These are phyloP conservation scores for Lonicera japonica DNA, from an alignment of 129 eudicot genomes.

Conservation along the genomic window DNA sequence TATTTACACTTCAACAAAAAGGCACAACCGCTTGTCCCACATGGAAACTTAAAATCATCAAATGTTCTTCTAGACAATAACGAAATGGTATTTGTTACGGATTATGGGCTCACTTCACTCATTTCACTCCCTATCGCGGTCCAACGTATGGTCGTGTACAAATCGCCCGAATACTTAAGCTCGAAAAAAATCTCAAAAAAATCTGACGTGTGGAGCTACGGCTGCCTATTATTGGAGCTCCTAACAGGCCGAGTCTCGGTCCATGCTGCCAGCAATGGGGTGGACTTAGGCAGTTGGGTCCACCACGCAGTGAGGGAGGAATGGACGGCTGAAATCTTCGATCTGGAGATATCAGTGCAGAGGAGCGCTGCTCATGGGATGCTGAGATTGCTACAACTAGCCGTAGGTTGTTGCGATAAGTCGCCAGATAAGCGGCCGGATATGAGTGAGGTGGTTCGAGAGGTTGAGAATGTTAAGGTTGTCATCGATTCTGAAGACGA, in stretches of 20 bases:
- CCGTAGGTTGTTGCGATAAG: constrained; percentile 61
- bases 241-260: constrained; percentile 38
- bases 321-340: constrained; percentile 92
- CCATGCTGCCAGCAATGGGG: constrained; percentile 45
- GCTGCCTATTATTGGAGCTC: constrained; percentile 59
- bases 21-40: constrained; percentile 41
- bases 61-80: constrained; percentile 67
- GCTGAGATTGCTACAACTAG: constrained; percentile 47
- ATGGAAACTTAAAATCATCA: constrained; percentile 60
- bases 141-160: constrained; percentile 57
- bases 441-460: constrained; percentile 48
- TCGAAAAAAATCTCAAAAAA: constrained; percentile 48
- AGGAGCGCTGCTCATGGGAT: constrained; percentile 55
- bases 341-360: constrained; percentile 51
- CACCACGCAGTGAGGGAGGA: constrained; percentile 83
- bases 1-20: constrained; percentile 45
- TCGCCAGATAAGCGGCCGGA: constrained; percentile 57
- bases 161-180: constrained; percentile 49
- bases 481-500: constrained; percentile 53
- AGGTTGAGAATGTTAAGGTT: constrained; percentile 42
- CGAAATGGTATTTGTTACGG: constrained; percentile 41
- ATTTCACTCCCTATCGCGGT: constrained; percentile 41
- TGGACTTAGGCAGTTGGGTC: constrained; percentile 71
- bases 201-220: constrained; percentile 70
- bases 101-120: constrained; percentile 55